Evolutionary conservation across 2,329 filamentous ascomycete species (phyloP).

Genomic region (Apiospora phragmitis): DNA sequence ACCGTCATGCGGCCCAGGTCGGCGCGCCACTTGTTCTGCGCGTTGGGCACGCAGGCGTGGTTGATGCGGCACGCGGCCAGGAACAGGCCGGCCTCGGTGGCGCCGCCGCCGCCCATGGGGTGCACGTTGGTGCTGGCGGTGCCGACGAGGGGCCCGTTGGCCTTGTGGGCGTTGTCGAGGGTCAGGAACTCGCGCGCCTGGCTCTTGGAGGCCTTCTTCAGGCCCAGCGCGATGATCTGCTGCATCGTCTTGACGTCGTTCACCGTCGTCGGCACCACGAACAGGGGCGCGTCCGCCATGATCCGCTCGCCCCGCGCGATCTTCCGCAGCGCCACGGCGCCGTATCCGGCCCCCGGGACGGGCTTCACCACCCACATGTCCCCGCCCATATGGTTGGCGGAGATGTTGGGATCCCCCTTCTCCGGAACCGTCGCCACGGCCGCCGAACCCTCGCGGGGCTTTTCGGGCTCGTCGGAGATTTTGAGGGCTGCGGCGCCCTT

Average conservation of each 20-base stretch:
- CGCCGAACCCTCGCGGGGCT: not conserved
- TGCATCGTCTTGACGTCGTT: slow-evolving; percentile 20
- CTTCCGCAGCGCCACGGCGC: slow-evolving; percentile 23
- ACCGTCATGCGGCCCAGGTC: slow-evolving; percentile 21
- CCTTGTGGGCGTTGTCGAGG: slow-evolving; percentile 7
- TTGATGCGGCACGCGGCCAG: slow-evolving; percentile 24
- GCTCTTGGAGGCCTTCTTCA: slow-evolving; percentile 13
- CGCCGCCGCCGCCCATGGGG: slow-evolving; percentile 14
- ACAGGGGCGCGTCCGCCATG: slow-evolving; percentile 25
- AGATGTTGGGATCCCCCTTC: not conserved
- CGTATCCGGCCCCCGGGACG: slow-evolving; percentile 21
- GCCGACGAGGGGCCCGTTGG: slow-evolving; percentile 22
- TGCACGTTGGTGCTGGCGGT: slow-evolving; percentile 27
- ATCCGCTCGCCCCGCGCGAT: slow-evolving; percentile 27
- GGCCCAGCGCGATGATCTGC: slow-evolving; percentile 16
- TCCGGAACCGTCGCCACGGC: not conserved
- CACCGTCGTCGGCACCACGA: slow-evolving; percentile 20
- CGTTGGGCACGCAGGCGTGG: slow-evolving; percentile 26
- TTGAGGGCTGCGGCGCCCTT: not conserved
- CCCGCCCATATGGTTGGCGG: slow-evolving; percentile 2
- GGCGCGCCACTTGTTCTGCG: slow-evolving; percentile 25
- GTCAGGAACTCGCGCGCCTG: slow-evolving; percentile 13
- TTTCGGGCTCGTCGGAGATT: not conserved
- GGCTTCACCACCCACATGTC: slow-evolving; percentile 9
- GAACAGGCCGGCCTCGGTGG: slow-evolving; percentile 22